Conservation (phyloP, 1,139 yeast genomes). For the Debaryomyces sp. region DNA sequence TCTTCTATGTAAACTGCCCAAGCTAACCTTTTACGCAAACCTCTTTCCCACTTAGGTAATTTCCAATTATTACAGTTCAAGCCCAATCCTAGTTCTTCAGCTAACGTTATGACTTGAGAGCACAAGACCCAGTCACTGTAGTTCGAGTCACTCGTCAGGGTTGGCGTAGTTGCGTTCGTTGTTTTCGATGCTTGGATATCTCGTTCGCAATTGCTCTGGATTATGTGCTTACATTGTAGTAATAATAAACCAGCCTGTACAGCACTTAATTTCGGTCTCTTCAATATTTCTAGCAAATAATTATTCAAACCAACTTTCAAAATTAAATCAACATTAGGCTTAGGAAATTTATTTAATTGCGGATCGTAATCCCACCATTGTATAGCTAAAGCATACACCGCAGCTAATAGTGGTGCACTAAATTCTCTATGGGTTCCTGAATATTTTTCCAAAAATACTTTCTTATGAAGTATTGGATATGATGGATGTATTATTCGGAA, state of each 20-base stretch:
- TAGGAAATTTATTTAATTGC: slow-evolving; percentile 60
- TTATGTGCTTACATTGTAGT: slow-evolving; percentile 61
- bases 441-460: slow-evolving; percentile 75
- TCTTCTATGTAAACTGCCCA: slow-evolving; percentile 94
- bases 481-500: slow-evolving; percentile 79
- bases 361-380: slow-evolving; percentile 90
- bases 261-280: slow-evolving; percentile 76
- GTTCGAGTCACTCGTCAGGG: slow-evolving; percentile 40
- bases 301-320: slow-evolving; percentile 56
- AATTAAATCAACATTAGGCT: slow-evolving; percentile 60
- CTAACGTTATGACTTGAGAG: slow-evolving; percentile 81
- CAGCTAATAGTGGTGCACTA: slow-evolving; percentile 75
- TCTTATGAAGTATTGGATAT: slow-evolving; percentile 75
- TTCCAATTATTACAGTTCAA: slow-evolving; percentile 87
- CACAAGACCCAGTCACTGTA: slow-evolving; percentile 82
- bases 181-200: slow-evolving; percentile 6
- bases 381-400: slow-evolving; percentile 72
- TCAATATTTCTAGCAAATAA: slow-evolving; percentile 66
- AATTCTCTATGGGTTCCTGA: slow-evolving; percentile 76
- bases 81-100: slow-evolving; percentile 86
- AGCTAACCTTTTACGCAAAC: slow-evolving; percentile 77
- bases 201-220: slow-evolving; percentile 14
- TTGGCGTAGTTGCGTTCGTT: slow-evolving; percentile 6
- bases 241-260: slow-evolving; percentile 77
- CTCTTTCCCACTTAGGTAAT: slow-evolving; percentile 90